Conservation (phyloP, 768 basidiomycete genomes). For the Rhodosporidiobolus sp. region DNA sequence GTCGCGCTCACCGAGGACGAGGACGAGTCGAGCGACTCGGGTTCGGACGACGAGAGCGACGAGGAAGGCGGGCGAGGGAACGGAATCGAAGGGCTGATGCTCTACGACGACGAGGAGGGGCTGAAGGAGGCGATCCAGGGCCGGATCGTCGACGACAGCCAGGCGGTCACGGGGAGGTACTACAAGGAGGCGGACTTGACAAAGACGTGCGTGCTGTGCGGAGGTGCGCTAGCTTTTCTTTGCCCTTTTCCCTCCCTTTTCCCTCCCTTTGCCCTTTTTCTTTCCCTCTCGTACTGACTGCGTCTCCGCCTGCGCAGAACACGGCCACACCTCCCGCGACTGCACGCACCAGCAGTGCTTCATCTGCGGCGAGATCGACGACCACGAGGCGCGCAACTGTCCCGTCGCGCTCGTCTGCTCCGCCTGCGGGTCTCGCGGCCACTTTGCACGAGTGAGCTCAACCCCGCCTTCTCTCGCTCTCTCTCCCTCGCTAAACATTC, state of each 20-base stretch:
- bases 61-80: conserved; percentile 1
- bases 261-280: no score
- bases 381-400: conserved; percentile 39
- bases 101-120: conserved; percentile 33
- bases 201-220: conserved; percentile 35
- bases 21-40: background rate
- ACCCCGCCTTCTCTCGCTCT: background rate
- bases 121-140: conserved; percentile 35
- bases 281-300: background rate
- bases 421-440: conserved; percentile 35
- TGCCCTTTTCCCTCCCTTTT: background rate
- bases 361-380: conserved; percentile 38
- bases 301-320: conserved; percentile 18
- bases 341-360: conserved; percentile 40
- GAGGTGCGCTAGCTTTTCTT: conserved; percentile 27
- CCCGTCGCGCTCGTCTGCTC: conserved; percentile 37
- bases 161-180: conserved; percentile 34
- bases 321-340: conserved; percentile 34
- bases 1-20: conserved; percentile 24
- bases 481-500: background rate
- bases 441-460: conserved; percentile 23
- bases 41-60: background rate
- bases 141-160: conserved; percentile 35
- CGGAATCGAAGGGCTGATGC: conserved; percentile 7
- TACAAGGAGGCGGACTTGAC: conserved; percentile 41